A percentile compares a stretch with the other conserved stretches of the same genome.
Conservation (phyloP, 805 yeast genomes). For the Wickerhamomyces alni region DNA sequence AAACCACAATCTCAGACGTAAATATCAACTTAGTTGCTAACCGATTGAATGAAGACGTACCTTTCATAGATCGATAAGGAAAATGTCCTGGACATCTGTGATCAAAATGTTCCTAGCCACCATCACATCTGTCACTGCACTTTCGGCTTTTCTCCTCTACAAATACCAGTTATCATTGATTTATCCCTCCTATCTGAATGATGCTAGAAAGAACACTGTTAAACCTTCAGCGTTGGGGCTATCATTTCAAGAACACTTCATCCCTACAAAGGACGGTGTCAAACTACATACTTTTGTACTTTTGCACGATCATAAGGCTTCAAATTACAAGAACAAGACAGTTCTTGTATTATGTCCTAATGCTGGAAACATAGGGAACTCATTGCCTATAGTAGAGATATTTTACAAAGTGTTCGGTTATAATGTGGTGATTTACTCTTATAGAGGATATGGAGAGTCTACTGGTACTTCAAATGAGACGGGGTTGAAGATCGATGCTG, state of each 20-base stretch:
- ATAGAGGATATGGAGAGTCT: conserved; percentile 85
- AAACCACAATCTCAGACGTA: too few species aligned
- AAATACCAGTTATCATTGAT: conserved; percentile 58
- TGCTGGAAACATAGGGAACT: conserved; percentile 94
- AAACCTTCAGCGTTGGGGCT: conserved; percentile 70
- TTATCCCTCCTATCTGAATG: conserved; percentile 80
- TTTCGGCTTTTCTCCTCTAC: conserved; percentile 49
- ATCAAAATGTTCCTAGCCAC: conserved; percentile 35
- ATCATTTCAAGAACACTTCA: conserved; percentile 52
- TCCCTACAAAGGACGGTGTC: conserved; percentile 68
- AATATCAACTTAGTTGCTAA: too few species aligned
- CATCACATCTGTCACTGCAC: conserved; percentile 36
- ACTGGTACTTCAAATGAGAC: conserved; percentile 70
- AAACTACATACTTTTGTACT: conserved; percentile 59
- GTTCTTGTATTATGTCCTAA: conserved; percentile 80
- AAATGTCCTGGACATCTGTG: background rate
- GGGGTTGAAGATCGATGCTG: conserved; percentile 82
- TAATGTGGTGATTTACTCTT: conserved; percentile 81
- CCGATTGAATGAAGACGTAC: too few species aligned
- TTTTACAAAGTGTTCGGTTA: conserved; percentile 57
- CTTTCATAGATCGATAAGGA: too few species aligned
- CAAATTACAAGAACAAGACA: conserved; percentile 52
- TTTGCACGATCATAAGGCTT: conserved; percentile 36
- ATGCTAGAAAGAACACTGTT: conserved; percentile 63
- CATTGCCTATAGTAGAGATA: conserved; percentile 70